These are phyloP conservation scores for Rhynchospora pubera DNA, from an alignment of 176 grass and related monocot species.

Conservation along the genomic window DNA sequence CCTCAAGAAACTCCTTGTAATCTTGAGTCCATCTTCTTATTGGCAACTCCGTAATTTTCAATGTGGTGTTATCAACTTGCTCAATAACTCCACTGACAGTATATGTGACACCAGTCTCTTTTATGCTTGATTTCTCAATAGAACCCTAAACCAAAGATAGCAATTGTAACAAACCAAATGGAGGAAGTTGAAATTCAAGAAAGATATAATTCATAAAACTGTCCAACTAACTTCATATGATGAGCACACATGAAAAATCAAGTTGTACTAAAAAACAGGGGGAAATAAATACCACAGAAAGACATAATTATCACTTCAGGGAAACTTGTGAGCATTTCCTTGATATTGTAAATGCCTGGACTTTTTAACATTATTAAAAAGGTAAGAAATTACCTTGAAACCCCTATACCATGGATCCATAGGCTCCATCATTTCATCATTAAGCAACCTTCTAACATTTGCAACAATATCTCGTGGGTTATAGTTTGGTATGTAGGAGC, in stretches of 20 bases:
- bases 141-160: constrained; percentile 20
- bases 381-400: constrained; percentile 29
- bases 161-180: not conserved
- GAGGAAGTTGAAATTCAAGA: not conserved
- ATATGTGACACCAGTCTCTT: constrained; percentile 42
- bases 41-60: constrained; percentile 35
- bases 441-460: constrained; percentile 36
- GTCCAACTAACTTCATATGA: too few species aligned
- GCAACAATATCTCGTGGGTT: constrained; percentile 46
- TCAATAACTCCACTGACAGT: constrained; percentile 39
- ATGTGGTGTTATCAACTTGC: constrained; percentile 30
- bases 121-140: constrained; percentile 46
- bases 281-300: not conserved
- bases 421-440: constrained; percentile 30
- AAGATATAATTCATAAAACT: not conserved
- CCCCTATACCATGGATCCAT: constrained; percentile 50
- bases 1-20: constrained; percentile 44
- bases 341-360: not conserved
- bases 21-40: constrained; percentile 50
- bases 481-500: constrained; percentile 43
- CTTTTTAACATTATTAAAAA: not conserved
- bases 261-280: not conserved
- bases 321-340: not conserved
- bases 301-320: not conserved
- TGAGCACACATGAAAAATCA: not conserved